Conservation (phyloP, 2,329 filamentous ascomycete species). For the Talaromyces piceae region DNA sequence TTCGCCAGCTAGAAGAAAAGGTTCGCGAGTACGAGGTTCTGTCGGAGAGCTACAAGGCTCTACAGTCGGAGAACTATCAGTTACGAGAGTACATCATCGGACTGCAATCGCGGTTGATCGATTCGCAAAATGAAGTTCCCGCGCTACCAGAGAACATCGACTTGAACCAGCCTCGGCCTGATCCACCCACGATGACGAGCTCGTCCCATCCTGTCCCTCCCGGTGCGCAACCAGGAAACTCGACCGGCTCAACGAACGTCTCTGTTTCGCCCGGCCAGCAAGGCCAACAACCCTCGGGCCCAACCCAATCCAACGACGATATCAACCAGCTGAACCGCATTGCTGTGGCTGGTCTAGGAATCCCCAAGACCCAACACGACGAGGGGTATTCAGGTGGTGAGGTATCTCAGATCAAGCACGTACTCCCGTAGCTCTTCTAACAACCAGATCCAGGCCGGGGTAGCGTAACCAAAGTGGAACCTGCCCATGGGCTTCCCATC, state of each 20-base stretch:
- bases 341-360: constrained; percentile 36
- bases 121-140: constrained; percentile 75
- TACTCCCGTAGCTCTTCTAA: not conserved
- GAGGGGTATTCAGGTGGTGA: not conserved
- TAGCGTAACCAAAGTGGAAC: not conserved
- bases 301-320: constrained; percentile 24
- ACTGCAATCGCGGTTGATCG: constrained; percentile 77
- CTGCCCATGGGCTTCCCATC: not conserved
- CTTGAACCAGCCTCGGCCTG: constrained; percentile 49
- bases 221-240: constrained; percentile 10
- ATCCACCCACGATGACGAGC: constrained; percentile 17
- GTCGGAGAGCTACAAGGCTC: constrained; percentile 67
- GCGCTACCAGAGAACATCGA: constrained; percentile 75
- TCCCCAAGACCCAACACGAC: constrained; percentile 29
- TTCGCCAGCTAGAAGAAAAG: constrained; percentile 93
- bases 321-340: constrained; percentile 38
- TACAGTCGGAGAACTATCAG: constrained; percentile 83
- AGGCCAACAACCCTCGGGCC: constrained; percentile 9
- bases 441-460: not conserved
- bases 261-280: constrained; percentile 12
- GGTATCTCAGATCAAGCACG: not conserved
- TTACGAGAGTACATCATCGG: constrained; percentile 88
- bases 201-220: constrained; percentile 17
- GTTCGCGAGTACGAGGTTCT: constrained; percentile 72
- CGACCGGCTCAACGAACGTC: constrained; percentile 3